phyloP scores from a whole-genome alignment of 306 rosid species.

The Potentilla sterilis region DNA sequence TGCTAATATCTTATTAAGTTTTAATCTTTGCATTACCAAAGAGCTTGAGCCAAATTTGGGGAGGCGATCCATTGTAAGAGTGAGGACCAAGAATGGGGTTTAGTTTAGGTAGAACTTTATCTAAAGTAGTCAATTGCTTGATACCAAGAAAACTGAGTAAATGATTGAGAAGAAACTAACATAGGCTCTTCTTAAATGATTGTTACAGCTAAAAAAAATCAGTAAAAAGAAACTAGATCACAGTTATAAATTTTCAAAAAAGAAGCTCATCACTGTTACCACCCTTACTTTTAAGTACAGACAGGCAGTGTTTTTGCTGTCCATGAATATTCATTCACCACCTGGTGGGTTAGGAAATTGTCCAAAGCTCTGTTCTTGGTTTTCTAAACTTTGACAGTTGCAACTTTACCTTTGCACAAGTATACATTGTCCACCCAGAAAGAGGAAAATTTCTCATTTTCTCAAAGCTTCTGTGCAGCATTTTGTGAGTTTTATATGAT shows the following conservation, averaged over 20 bases:
- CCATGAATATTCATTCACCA: neutral
- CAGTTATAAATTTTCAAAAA: neutral
- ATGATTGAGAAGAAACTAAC: neutral
- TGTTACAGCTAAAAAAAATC: neutral
- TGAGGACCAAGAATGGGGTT: slow-evolving; percentile 18
- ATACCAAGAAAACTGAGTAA: neutral
- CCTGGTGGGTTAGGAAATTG: slow-evolving; percentile 18
- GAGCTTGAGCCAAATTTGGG: neutral
- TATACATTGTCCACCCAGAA: slow-evolving; percentile 22
- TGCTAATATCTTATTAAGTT: neutral
- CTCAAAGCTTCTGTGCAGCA: neutral
- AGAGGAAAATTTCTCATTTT: slow-evolving; percentile 4
- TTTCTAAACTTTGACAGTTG: slow-evolving; percentile 29
- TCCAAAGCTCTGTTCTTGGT: slow-evolving; percentile 28
- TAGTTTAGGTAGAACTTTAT: slow-evolving; percentile 6
- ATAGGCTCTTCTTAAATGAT: neutral
- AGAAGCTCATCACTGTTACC: slow-evolving; percentile 17
- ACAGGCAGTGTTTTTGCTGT: slow-evolving; percentile 6
- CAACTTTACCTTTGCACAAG: slow-evolving; percentile 33
- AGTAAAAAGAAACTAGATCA: slow-evolving; percentile 12
- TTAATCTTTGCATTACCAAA: neutral
- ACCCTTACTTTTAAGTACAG: slow-evolving; percentile 15
- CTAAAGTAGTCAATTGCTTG: slow-evolving; percentile 7
- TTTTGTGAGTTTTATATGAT: slow-evolving; percentile 14
- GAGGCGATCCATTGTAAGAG: neutral